Percentiles rank a stretch among this genome's conserved stretches.
phyloP scores from a whole-genome alignment of 1,284 basidiomycete species.

The Melampsora larici-populina region DNA sequence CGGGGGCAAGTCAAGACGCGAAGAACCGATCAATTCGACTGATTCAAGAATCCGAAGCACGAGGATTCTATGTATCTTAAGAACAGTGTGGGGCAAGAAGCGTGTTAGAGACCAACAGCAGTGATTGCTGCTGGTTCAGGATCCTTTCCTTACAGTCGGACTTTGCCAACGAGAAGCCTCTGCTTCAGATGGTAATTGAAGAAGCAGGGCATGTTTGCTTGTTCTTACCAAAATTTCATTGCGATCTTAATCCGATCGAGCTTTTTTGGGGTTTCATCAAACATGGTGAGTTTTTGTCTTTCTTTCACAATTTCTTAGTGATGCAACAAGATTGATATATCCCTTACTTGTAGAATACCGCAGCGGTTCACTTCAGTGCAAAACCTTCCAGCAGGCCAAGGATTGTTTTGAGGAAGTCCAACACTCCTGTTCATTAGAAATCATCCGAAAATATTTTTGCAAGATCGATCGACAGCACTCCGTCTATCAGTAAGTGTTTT shows the following conservation, averaged over 20 bases:
- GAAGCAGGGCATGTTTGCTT: background rate
- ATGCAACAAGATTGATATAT: background rate
- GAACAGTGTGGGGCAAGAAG: background rate
- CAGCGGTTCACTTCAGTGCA: background rate
- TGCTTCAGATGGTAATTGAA: background rate
- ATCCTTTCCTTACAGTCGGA: background rate
- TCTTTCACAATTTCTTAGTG: background rate
- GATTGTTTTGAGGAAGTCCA: constrained; percentile 6
- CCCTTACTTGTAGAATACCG: background rate
- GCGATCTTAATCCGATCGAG: constrained; percentile 27
- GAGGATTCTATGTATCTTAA: constrained; percentile 3
- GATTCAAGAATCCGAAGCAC: background rate
- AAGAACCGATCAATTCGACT: background rate
- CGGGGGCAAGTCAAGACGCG: background rate
- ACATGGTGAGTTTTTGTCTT: background rate
- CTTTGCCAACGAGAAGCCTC: too few relatives aligned
- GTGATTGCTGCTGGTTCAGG: background rate
- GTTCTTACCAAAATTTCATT: too few relatives aligned
- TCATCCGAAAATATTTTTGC: too few relatives aligned
- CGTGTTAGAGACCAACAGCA: background rate
- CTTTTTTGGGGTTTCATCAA: constrained; percentile 27
- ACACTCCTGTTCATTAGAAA: background rate
- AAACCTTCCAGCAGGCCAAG: constrained; percentile 3
- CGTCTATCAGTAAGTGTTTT: background rate
- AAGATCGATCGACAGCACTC: constrained; percentile 9